These are phyloP conservation scores for Ophiostoma novo-ulmi DNA, from an alignment of 2,329 filamentous ascomycete species.

Conservation along the genomic window DNA sequence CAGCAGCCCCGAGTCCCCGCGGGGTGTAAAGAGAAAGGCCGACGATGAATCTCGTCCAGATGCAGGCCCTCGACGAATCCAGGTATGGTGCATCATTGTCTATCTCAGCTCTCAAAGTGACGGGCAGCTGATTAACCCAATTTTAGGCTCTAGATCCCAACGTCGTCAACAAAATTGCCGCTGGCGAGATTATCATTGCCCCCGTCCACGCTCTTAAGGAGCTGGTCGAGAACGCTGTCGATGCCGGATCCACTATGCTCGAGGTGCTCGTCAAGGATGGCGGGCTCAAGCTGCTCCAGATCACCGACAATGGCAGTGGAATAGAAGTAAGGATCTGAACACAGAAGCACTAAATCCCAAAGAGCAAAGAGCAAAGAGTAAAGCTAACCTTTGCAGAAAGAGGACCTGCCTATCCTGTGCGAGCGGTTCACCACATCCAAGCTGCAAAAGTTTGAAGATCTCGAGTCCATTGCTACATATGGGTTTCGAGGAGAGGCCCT, in stretches of 20 bases:
- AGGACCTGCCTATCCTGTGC: constrained; percentile 85
- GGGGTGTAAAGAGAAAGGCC: constrained; percentile 24
- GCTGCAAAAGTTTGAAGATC: constrained; percentile 85
- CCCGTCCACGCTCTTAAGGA: constrained; percentile 96
- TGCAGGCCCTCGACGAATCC: constrained; percentile 39
- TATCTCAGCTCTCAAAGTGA: not conserved
- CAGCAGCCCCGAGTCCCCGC: constrained; percentile 4
- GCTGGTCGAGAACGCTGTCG: constrained; percentile 92
- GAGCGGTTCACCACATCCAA: constrained; percentile 97
- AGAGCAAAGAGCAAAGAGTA: not conserved
- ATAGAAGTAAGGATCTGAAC: constrained; percentile 63
- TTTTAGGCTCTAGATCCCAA: constrained; percentile 74
- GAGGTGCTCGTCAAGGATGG: constrained; percentile 94
- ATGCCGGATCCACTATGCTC: constrained; percentile 87
- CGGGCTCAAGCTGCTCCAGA: constrained; percentile 88
- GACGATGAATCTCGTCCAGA: constrained; percentile 3
- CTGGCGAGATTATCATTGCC: constrained; percentile 95
- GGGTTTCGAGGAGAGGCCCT: constrained; percentile 96
- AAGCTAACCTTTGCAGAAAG: constrained; percentile 54
- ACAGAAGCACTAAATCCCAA: not conserved
- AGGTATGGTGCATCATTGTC: constrained; percentile 35
- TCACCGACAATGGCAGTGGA: constrained; percentile 93
- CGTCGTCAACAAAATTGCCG: constrained; percentile 97
- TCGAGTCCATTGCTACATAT: constrained; percentile 85
- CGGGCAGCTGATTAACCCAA: not conserved